These are phyloP conservation scores for Fusarium nygamai DNA, from an alignment of 2,329 filamentous ascomycete genomes.

Conservation along the genomic window DNA sequence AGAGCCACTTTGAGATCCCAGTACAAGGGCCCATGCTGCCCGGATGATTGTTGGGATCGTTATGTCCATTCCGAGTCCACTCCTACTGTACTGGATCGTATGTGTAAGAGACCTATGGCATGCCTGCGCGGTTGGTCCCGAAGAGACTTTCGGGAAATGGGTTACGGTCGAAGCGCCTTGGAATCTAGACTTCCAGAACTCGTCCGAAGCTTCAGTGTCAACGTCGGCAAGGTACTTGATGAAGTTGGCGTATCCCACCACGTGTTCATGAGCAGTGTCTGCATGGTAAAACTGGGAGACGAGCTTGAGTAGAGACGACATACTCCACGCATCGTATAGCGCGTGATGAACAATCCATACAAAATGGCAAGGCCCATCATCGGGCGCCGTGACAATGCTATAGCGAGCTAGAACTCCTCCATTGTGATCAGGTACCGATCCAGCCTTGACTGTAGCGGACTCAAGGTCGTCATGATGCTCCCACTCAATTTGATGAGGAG, in stretches of 20 bases:
- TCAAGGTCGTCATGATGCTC: not conserved
- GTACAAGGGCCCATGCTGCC: conserved; percentile 29
- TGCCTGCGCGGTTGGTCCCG: not conserved
- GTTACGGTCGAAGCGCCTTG: not conserved
- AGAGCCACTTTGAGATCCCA: conserved; percentile 12
- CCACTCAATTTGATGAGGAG: conserved; percentile 22
- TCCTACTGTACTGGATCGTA: not conserved
- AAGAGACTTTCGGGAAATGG: conserved; percentile 15
- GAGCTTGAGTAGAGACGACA: conserved; percentile 24
- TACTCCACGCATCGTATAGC: conserved; percentile 39
- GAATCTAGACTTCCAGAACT: conserved; percentile 23
- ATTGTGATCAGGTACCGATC: conserved; percentile 15
- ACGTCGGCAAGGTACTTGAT: conserved; percentile 15
- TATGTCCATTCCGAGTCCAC: not conserved
- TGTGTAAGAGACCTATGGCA: not conserved
- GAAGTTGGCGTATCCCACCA: conserved; percentile 24
- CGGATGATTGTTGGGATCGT: conserved; percentile 20
- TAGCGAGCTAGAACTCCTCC: conserved; percentile 23
- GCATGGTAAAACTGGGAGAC: conserved; percentile 11
- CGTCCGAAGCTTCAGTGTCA: conserved; percentile 11
- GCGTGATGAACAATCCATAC: conserved; percentile 35
- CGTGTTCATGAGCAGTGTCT: not conserved
- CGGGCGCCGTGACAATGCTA: not conserved
- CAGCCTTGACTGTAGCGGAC: not conserved
- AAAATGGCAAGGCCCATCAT: conserved; percentile 7